Conservation (phyloP, 495 filamentous ascomycete species). For the Penicillium riverlandense region DNA sequence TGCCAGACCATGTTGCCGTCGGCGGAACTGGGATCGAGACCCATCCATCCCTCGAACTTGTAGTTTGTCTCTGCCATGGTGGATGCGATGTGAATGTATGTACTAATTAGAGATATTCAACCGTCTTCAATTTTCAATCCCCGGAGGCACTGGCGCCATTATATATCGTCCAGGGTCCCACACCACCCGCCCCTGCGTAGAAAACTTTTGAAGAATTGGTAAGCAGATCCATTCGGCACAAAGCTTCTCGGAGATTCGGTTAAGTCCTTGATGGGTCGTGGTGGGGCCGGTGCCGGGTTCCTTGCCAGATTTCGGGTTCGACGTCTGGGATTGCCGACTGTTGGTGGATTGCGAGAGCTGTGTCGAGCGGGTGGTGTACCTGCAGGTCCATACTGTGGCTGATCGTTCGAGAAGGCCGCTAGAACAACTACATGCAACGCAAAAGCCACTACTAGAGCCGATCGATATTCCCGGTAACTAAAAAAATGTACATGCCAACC, state of each 20-base stretch:
- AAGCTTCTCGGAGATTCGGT: not conserved
- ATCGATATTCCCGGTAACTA: not conserved
- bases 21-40: conserved; percentile 43
- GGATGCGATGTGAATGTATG: not conserved
- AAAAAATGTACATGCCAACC: conserved; percentile 16
- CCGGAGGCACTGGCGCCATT: not conserved
- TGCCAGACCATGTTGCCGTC: conserved; percentile 78
- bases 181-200: not conserved
- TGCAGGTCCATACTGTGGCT: too few species aligned
- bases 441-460: too few species aligned
- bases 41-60: conserved; percentile 83
- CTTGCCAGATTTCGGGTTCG: too few species aligned
- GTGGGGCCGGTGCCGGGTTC: too few species aligned
- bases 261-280: not conserved
- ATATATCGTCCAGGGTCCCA: conserved; percentile 7
- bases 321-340: too few species aligned
- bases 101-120: not conserved
- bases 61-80: conserved; percentile 38
- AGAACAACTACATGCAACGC: not conserved
- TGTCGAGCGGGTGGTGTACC: too few species aligned
- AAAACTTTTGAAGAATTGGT: conserved; percentile 7
- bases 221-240: conserved; percentile 1
- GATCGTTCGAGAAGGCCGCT: not conserved
- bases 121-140: too few species aligned
- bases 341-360: too few species aligned